Base-by-base conservation (phyloP, 2,329 filamentous ascomycete genomes). In the Sporothrix variecibatus region DNA sequence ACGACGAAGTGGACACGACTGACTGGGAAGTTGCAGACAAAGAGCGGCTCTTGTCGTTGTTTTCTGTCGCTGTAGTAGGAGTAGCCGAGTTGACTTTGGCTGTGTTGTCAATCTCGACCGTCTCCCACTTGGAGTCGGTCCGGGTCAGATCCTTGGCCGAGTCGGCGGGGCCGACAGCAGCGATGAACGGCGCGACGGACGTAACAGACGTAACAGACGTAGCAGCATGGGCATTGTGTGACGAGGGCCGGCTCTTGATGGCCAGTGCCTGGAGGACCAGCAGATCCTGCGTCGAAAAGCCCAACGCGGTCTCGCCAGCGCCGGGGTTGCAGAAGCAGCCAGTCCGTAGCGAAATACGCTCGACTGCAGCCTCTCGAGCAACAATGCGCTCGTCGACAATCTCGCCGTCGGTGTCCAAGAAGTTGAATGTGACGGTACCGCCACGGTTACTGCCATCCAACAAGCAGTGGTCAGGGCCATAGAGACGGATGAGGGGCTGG, bases 241-340 rank as follows among this genome's bases (percentile, higher is more conserved):
- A 34, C 20, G 49, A 23, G 5, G 31, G 34, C 65, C 40, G 70
- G 34, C 72, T 75, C 53, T 49, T 38, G 0, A 58, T 58, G 4
- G 74, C 49, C 70, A 78, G 43, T 17, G 56, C 75, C 58, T 73
- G 76, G 26, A 80, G 62, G 0, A 70, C 40, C 3, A 46, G 26
- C 26, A 79, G 53, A 12, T 73, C 69, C 23, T 73, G 68, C 1
- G 72, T 72, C 20, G 77, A 74, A n/a, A 83, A 67, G 2, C 77
- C 79, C 20, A 84, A 78, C 0, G 82, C 82, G 1, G 77, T 76
- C 77, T 84, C 82, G 20, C 81, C 81, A 0, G 79, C 83, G 2
- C 83, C 83, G 0, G 83, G 83, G 53, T 85, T 84, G 75, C 83
- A 84, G 75, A 84, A 84, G 65, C 83, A 85, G 3, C 83, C 83